Percentiles rank a stretch among this genome's conserved stretches.
Conservation (phyloP, 768 basidiomycete genomes). For the Rubroboletus pulcherrimus region DNA sequence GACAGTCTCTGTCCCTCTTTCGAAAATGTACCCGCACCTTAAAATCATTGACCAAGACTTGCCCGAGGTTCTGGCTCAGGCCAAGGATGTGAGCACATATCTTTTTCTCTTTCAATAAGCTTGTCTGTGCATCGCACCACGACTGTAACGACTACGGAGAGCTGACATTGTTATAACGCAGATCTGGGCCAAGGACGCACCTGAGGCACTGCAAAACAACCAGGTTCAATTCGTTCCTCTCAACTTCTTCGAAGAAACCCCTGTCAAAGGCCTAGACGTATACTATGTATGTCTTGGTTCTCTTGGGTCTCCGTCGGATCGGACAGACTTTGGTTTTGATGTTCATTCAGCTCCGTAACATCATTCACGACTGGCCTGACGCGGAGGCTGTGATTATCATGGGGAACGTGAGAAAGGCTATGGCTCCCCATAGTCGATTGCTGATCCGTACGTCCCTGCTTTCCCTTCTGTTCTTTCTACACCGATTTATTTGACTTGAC, state of each 20-base stretch:
- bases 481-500: no score
- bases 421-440: slow-evolving; percentile 30
- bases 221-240: slow-evolving; percentile 16
- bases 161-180: not conserved
- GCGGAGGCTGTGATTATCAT: slow-evolving; percentile 31
- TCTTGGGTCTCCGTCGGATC: not conserved
- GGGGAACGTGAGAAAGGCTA: slow-evolving; percentile 25
- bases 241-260: slow-evolving; percentile 19
- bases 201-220: slow-evolving; percentile 14
- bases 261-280: slow-evolving; percentile 17
- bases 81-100: slow-evolving; percentile 15
- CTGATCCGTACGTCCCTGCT: slow-evolving; percentile 30
- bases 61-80: slow-evolving; percentile 23
- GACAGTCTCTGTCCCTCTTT: slow-evolving; percentile 25
- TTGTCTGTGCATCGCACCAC: not conserved
- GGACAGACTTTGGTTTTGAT: not conserved
- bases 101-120: not conserved
- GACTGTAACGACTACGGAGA: no score
- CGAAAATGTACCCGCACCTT: slow-evolving; percentile 25
- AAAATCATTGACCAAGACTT: slow-evolving; percentile 29
- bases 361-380: slow-evolving; percentile 37
- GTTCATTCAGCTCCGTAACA: slow-evolving; percentile 21
- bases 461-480: not conserved
- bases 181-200: slow-evolving; percentile 19
- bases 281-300: slow-evolving; percentile 21